phyloP scores from a whole-genome alignment of 164 flowering plant species.

The Paratinospora sagittata region DNA sequence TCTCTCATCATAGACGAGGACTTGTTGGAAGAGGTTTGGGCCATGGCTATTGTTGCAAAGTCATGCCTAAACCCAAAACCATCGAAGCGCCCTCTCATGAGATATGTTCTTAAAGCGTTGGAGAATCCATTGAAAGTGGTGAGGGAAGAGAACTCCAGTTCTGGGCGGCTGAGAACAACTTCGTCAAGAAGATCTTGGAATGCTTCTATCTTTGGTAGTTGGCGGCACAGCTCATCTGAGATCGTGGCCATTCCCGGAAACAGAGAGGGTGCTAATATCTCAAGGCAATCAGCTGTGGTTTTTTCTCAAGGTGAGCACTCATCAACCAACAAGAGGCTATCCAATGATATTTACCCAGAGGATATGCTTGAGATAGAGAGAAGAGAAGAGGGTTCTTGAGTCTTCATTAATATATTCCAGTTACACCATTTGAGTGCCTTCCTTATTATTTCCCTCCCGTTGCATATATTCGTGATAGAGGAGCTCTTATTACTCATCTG shows the following conservation, averaged over 20 bases:
- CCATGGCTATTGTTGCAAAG: slow-evolving; percentile 80
- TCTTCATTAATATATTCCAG: slow-evolving; percentile 44
- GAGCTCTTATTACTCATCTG: neutral
- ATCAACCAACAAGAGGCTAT: slow-evolving; percentile 50
- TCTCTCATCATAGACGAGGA: slow-evolving; percentile 72
- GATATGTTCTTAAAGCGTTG: slow-evolving; percentile 71
- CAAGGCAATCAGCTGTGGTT: slow-evolving; percentile 39
- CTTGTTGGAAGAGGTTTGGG: slow-evolving; percentile 92
- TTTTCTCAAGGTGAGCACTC: no score
- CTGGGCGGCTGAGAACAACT: slow-evolving; percentile 61
- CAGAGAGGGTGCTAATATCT: slow-evolving; percentile 43
- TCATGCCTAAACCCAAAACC: slow-evolving; percentile 87
- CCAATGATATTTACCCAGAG: slow-evolving; percentile 73
- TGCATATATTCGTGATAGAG: neutral
- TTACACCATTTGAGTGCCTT: slow-evolving; percentile 37
- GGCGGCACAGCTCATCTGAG: slow-evolving; percentile 82
- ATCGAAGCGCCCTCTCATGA: slow-evolving; percentile 62
- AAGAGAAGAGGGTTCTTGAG: slow-evolving; percentile 29
- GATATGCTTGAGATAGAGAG: slow-evolving; percentile 42
- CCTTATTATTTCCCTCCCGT: neutral
- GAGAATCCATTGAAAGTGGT: slow-evolving; percentile 86
- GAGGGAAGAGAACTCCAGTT: slow-evolving; percentile 60
- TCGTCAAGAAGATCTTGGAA: slow-evolving; percentile 95
- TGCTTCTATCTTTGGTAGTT: slow-evolving; percentile 89
- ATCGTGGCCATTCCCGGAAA: slow-evolving; percentile 28